These are phyloP conservation scores for Geotrichum candidum DNA, from an alignment of 1,139 yeast genomes.

Conservation along the genomic window DNA sequence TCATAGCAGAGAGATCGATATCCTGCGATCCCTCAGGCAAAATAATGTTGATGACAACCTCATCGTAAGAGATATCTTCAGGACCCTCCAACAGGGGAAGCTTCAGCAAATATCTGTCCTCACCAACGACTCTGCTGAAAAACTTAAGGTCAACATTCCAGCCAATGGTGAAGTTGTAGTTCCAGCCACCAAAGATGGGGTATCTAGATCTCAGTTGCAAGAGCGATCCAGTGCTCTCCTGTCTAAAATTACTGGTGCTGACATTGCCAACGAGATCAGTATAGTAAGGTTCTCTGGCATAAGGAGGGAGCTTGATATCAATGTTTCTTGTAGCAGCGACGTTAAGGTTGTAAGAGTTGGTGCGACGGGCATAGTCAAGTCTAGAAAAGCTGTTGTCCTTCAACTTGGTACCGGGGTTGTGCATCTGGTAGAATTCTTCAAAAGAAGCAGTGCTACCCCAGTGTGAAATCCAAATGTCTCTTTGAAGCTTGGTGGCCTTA, in stretches of 20 bases:
- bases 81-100: conserved; percentile 76
- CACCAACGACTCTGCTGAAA: conserved; percentile 40
- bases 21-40: conserved; percentile 78
- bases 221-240: conserved; percentile 30
- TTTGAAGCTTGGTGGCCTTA: conserved; percentile 52
- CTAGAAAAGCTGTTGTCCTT: conserved; percentile 57
- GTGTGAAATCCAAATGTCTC: conserved; percentile 82
- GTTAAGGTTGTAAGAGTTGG: conserved; percentile 29
- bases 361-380: conserved; percentile 58
- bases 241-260: conserved; percentile 59
- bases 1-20: conserved; percentile 21
- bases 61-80: conserved; percentile 55
- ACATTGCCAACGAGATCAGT: conserved; percentile 92
- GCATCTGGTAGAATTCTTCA: conserved; percentile 81
- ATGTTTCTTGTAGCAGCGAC: conserved; percentile 36
- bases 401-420: conserved; percentile 69
- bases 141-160: conserved; percentile 63
- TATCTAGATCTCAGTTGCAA: conserved; percentile 74
- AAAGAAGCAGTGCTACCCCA: conserved; percentile 59
- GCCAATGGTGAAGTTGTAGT: conserved; percentile 89
- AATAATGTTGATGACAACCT: conserved; percentile 55
- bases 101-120: conserved; percentile 54
- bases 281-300: conserved; percentile 59
- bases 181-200: conserved; percentile 96
- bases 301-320: conserved; percentile 50